A percentile compares a stretch with the other conserved stretches of the same genome.
Conservation (phyloP, 306 rosid species). For the Carpinus fangiana region DNA sequence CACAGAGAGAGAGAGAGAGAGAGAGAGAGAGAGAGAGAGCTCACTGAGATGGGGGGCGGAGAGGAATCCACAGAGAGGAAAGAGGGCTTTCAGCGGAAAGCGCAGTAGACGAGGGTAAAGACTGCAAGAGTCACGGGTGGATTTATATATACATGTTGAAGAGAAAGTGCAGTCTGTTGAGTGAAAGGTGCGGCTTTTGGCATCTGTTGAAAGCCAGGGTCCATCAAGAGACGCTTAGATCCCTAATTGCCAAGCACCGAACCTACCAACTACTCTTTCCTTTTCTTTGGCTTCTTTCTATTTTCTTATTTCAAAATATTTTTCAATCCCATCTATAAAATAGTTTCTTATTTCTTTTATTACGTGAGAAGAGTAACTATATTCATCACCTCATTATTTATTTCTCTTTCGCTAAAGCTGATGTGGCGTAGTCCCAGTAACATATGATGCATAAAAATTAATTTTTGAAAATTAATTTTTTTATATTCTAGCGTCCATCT, state of each 20-base stretch:
- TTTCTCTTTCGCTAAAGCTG: too few species aligned
- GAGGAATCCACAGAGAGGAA: background rate
- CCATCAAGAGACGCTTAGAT: background rate
- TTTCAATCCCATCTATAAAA: too few species aligned
- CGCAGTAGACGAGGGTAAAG: background rate
- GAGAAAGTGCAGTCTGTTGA: background rate
- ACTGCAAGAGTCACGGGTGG: background rate
- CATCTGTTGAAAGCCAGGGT: slow-evolving; percentile 6
- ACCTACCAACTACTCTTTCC: background rate
- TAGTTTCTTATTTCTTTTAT: too few species aligned
- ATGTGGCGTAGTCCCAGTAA: too few species aligned
- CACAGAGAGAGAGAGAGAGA: background rate
- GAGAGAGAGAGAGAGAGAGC: slow-evolving; percentile 8
- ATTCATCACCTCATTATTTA: too few species aligned
- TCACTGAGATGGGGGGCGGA: slow-evolving; percentile 6
- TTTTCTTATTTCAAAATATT: background rate
- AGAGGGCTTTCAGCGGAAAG: slow-evolving; percentile 10
- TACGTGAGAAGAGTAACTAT: too few species aligned
- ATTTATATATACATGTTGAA: background rate
- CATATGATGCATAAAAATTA: too few species aligned
- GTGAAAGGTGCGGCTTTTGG: slow-evolving; percentile 23
- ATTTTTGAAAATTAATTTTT: too few species aligned
- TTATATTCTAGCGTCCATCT: too few species aligned
- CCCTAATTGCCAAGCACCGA: background rate
- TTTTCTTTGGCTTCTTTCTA: background rate